A percentile compares a stretch with the other conserved stretches of the same genome.
phyloP scores from a whole-genome alignment of 257 asterid genomes.

The Handroanthus guayacan region DNA sequence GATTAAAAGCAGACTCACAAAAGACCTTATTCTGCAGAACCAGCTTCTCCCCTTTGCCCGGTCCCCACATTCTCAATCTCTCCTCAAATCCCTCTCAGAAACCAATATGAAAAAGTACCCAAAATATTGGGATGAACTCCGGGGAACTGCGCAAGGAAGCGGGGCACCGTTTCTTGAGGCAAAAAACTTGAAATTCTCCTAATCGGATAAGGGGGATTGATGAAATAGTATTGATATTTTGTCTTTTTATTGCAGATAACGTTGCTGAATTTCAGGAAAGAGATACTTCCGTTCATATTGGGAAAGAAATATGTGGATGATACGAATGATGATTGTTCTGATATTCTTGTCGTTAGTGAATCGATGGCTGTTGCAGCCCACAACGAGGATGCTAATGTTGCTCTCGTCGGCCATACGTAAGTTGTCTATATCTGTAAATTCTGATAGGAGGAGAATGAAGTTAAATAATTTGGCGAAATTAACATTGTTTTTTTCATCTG shows the following conservation, averaged over 20 bases:
- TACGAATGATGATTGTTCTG: conserved; percentile 71
- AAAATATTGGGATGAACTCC: conserved; percentile 76
- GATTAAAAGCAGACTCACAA: conserved; percentile 67
- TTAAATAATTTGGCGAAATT: neutral
- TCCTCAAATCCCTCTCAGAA: conserved; percentile 54
- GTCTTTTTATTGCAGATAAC: conserved; percentile 55
- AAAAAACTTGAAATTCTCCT: neutral
- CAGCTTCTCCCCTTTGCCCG: conserved; percentile 84
- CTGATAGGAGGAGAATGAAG: neutral
- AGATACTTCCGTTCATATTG: conserved; percentile 67
- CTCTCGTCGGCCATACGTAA: conserved; percentile 84
- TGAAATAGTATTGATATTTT: neutral
- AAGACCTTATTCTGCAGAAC: conserved; percentile 68
- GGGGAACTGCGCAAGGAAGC: conserved; percentile 82
- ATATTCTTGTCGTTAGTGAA: conserved; percentile 71
- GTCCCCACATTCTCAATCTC: conserved; percentile 53
- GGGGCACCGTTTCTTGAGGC: conserved; percentile 74
- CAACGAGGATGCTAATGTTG: conserved; percentile 92
- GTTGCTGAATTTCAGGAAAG: conserved; percentile 87
- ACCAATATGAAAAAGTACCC: conserved; percentile 66
- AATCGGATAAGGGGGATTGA: neutral
- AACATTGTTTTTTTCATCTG: neutral
- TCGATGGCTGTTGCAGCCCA: conserved; percentile 88
- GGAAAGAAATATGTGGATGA: conserved; percentile 37
- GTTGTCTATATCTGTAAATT: conserved; percentile 9